Conservation (phyloP, 495 filamentous ascomycete genomes). For the Ramalina peruviana region DNA sequence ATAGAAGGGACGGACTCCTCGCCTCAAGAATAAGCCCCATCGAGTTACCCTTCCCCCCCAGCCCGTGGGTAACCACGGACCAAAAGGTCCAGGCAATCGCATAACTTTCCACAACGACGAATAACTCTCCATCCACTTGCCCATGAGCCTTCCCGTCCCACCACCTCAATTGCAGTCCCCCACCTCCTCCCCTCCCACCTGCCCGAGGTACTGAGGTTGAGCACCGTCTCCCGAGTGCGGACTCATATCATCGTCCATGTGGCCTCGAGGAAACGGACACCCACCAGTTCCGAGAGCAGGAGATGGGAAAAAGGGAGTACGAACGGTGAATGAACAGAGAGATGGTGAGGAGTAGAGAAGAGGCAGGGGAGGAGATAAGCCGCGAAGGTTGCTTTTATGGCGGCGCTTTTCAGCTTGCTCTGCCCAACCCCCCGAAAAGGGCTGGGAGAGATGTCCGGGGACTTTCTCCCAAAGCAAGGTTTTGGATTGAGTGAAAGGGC, state of each 20-base stretch:
- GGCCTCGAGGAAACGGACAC: constrained; percentile 30
- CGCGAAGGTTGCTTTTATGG: constrained; percentile 92
- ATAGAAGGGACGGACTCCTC: constrained; percentile 50
- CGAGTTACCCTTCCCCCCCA: constrained; percentile 61
- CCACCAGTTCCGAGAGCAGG: constrained; percentile 11
- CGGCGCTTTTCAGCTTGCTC: constrained; percentile 90
- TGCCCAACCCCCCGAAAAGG: constrained; percentile 18
- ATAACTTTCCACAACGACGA: constrained; percentile 97
- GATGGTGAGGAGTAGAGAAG: constrained; percentile 29
- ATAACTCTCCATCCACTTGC: constrained; percentile 35
- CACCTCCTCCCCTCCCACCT: constrained; percentile 22
- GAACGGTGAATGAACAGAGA: constrained; percentile 20
- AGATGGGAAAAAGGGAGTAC: constrained; percentile 22
- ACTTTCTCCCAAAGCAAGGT: constrained; percentile 98
- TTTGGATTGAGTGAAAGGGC: constrained; percentile 22
- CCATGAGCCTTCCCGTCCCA: constrained; percentile 27
- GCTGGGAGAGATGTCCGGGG: constrained; percentile 73
- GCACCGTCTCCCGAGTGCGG: constrained; percentile 36
- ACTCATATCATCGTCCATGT: constrained; percentile 79
- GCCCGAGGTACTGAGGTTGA: constrained; percentile 15
- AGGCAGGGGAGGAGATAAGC: constrained; percentile 36
- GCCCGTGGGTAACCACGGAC: constrained; percentile 5
- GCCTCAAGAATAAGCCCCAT: constrained; percentile 99
- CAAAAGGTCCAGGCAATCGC: constrained; percentile 65
- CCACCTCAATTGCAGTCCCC: constrained; percentile 26